Evolutionary conservation across 2,329 filamentous ascomycete species (phyloP), one percentile per base, ranked within the genome.

Genomic region (Exophiala lecanii-corni): DNA sequence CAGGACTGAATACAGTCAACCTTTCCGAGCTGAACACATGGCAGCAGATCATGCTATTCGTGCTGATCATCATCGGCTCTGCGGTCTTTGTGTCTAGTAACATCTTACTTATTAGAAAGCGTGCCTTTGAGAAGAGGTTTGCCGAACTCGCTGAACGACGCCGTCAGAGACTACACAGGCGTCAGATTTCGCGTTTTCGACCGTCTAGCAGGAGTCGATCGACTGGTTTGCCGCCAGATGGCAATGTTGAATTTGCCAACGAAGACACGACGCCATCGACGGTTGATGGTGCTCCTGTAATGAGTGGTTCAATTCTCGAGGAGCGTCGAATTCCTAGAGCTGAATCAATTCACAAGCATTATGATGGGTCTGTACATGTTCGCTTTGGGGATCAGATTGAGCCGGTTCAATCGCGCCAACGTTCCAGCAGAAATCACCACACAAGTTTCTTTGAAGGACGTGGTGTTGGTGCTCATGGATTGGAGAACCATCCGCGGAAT

Each of bases 1-100:
- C 71, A 4, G 71, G 53, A 13, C 57, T 73, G 9, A 72, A 72
- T 36, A 71, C 70, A 1, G 61, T 74, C 54, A 72, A 74, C 47
- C 56, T 74, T 9, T 68, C 63, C 6, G 58, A 59, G 2, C 51
- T 73, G 9, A 73, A 72, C 47, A 70, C 68, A 4, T 71, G 69
- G 45, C 70, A 73, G 51, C 70, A 73, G 47, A 47, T 68, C 32
- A 55, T 70, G 45, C 57, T 73, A 1, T 70, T 72, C 44, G 36
- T 70, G n/a, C 59, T 72, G 15, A 72, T 72, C 38, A 64, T 72
- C 42, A 47, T 70, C 5, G 70, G 70, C 12, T 70, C 67, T 10
- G 63, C 68, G 3, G 68, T 72, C 9, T 68, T 68, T 34, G 70
- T 73, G 2, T 69, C 65, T 5, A 61, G 59, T 2, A 68, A 67